Evolutionary conservation across 2,329 filamentous ascomycete species (phyloP).

Genomic region (Colletotrichum scovillei): DNA sequence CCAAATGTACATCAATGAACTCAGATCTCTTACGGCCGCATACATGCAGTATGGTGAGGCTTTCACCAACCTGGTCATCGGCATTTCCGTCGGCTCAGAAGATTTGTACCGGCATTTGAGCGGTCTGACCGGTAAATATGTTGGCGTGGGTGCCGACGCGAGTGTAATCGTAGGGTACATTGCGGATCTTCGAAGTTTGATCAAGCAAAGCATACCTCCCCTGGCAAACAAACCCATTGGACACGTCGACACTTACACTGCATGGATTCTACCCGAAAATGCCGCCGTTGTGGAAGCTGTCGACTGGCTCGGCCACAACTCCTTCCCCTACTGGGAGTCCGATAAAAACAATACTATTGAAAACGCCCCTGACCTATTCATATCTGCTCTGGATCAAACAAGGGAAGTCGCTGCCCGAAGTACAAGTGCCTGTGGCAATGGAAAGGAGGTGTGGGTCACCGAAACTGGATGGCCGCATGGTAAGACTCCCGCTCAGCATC

Average conservation of each 20-base stretch:
- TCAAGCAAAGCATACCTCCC: conserved; percentile 38
- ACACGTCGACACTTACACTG: conserved; percentile 68
- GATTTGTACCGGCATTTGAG: conserved; percentile 59
- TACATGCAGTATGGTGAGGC: conserved; percentile 55
- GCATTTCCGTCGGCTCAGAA: conserved; percentile 66
- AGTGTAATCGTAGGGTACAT: conserved; percentile 62
- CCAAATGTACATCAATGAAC: conserved; percentile 54
- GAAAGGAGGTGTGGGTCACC: conserved; percentile 59
- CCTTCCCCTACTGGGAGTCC: conserved; percentile 65
- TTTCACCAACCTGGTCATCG: conserved; percentile 59
- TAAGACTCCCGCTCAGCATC: background rate
- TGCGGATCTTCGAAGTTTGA: no score
- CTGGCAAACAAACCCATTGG: conserved; percentile 54
- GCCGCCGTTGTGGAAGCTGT: conserved; percentile 55
- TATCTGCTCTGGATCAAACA: conserved; percentile 49
- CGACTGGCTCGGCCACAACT: conserved; percentile 65
- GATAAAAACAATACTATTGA: conserved; percentile 44
- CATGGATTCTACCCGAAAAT: conserved; percentile 62
- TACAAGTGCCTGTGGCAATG: conserved; percentile 51
- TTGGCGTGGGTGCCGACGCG: conserved; percentile 47
- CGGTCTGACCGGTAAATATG: background rate
- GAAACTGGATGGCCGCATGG: conserved; percentile 69
- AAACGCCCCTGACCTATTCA: conserved; percentile 54
- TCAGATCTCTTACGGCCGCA: conserved; percentile 60
- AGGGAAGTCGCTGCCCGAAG: conserved; percentile 36